Evolutionary conservation across 2,329 filamentous ascomycete genomes (phyloP).

Genomic region (Botrytis byssoidea): DNA sequence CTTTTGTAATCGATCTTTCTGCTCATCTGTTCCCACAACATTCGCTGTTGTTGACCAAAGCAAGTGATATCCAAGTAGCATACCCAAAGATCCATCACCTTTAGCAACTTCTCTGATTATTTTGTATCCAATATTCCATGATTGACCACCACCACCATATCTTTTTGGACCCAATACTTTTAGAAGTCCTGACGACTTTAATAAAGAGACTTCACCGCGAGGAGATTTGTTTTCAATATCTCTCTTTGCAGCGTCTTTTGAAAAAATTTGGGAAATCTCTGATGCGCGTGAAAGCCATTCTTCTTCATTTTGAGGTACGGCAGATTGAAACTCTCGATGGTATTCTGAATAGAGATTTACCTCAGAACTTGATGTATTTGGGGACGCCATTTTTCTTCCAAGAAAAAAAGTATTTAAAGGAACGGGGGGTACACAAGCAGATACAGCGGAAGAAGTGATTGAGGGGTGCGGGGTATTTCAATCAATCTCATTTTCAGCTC

Average conservation of each 20-base stretch:
- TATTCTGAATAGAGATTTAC: not conserved
- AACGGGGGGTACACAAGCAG: not conserved
- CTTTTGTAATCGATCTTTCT: slow-evolving; percentile 56
- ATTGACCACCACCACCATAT: slow-evolving; percentile 53
- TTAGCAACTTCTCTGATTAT: slow-evolving; percentile 62
- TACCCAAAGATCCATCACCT: slow-evolving; percentile 63
- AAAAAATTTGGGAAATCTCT: not conserved
- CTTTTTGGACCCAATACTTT: slow-evolving; percentile 50
- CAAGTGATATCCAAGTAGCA: slow-evolving; percentile 64
- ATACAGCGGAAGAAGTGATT: not conserved
- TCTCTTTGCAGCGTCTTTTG: slow-evolving; percentile 30
- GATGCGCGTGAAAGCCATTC: slow-evolving; percentile 15
- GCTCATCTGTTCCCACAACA: slow-evolving; percentile 58
- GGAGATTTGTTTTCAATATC: slow-evolving; percentile 54
- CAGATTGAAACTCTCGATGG: not conserved
- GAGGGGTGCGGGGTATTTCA: not conserved
- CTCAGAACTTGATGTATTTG: not conserved
- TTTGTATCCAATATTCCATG: slow-evolving; percentile 56
- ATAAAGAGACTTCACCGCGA: slow-evolving; percentile 48
- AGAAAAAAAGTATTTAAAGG: not conserved
- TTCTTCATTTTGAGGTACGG: slow-evolving; percentile 9
- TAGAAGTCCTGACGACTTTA: slow-evolving; percentile 51
- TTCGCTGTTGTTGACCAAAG: slow-evolving; percentile 62
- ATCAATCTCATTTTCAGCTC: not conserved
- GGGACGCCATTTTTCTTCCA: not conserved